Conservation (phyloP, 2,329 filamentous ascomycete genomes). For the Beauveria asiatica region DNA sequence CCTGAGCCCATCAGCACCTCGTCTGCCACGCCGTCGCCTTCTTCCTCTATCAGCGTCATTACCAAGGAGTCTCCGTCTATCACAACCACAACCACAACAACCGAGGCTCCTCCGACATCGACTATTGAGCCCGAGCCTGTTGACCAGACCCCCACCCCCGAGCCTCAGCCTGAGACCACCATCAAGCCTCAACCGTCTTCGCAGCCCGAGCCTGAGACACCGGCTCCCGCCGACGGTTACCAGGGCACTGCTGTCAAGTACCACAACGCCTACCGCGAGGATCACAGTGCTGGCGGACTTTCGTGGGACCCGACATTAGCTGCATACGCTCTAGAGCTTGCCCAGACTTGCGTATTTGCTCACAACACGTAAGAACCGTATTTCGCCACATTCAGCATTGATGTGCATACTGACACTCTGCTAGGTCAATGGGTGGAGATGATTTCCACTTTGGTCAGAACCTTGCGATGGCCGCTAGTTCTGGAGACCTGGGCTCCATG, state of each 20-base stretch:
- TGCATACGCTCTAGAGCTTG: constrained; percentile 51
- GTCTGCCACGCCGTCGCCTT: constrained; percentile 12
- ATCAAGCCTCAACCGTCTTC: neutral
- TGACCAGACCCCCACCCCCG: constrained; percentile 10
- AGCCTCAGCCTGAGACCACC: constrained; percentile 8
- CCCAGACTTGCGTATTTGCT: constrained; percentile 58
- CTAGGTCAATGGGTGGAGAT: constrained; percentile 44
- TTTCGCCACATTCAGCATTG: neutral
- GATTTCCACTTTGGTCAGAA: constrained; percentile 71
- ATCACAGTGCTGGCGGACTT: constrained; percentile 63
- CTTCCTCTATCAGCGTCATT: constrained; percentile 1
- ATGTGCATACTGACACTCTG: constrained; percentile 23
- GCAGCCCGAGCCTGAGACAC: neutral
- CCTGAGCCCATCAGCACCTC: constrained; percentile 16
- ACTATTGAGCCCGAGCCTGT: constrained; percentile 11
- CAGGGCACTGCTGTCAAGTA: constrained; percentile 47
- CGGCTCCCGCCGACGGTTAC: constrained; percentile 20
- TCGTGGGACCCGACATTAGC: constrained; percentile 59
- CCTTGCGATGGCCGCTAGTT: constrained; percentile 58
- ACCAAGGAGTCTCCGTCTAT: constrained; percentile 10
- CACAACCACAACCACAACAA: constrained; percentile 1
- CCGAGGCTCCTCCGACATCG: constrained; percentile 9
- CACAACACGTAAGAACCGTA: constrained; percentile 61
- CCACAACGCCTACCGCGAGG: constrained; percentile 81
- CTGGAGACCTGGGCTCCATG: constrained; percentile 26